Evolutionary conservation across 2,329 filamentous ascomycete species (phyloP).

Genomic region (Leptographium flavum): DNA sequence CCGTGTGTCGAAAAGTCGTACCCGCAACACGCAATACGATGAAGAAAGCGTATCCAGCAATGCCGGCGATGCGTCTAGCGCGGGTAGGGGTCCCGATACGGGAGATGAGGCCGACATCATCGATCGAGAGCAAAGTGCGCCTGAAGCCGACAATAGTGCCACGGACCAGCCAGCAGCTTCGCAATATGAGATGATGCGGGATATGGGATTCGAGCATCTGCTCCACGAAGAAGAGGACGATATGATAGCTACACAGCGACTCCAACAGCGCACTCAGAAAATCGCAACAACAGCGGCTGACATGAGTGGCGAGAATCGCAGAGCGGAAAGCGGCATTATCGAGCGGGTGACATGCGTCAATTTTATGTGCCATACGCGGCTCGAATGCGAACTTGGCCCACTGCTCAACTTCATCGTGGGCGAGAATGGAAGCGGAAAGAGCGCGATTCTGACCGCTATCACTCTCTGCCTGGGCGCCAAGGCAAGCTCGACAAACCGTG

Average conservation of each 20-base stretch:
- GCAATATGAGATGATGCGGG: slow-evolving; percentile 48
- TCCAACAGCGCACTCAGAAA: slow-evolving; percentile 28
- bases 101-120: slow-evolving; percentile 3
- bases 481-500: slow-evolving; percentile 82
- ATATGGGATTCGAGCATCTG: slow-evolving; percentile 44
- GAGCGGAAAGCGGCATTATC: slow-evolving; percentile 74
- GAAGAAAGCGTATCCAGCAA: slow-evolving; percentile 3
- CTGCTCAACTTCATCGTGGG: slow-evolving; percentile 97
- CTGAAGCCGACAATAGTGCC: slow-evolving; percentile 5
- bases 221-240: slow-evolving; percentile 44
- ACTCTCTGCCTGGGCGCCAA: slow-evolving; percentile 93
- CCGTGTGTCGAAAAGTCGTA: slow-evolving; percentile 16
- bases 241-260: slow-evolving; percentile 47
- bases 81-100: neutral
- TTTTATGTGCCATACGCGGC: slow-evolving; percentile 87
- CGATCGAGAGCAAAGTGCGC: slow-evolving; percentile 6
- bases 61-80: neutral
- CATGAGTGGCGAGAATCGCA: slow-evolving; percentile 47
- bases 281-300: slow-evolving; percentile 9
- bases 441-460: slow-evolving; percentile 82
- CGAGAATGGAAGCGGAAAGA: slow-evolving; percentile 96
- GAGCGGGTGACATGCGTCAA: slow-evolving; percentile 78
- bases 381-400: slow-evolving; percentile 76
- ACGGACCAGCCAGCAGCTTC: slow-evolving; percentile 29
- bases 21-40: neutral